Percentiles rank a stretch among this genome's conserved stretches.
phyloP scores from a whole-genome alignment of 169 alveolate species.

The Eimeria maxima region DNA sequence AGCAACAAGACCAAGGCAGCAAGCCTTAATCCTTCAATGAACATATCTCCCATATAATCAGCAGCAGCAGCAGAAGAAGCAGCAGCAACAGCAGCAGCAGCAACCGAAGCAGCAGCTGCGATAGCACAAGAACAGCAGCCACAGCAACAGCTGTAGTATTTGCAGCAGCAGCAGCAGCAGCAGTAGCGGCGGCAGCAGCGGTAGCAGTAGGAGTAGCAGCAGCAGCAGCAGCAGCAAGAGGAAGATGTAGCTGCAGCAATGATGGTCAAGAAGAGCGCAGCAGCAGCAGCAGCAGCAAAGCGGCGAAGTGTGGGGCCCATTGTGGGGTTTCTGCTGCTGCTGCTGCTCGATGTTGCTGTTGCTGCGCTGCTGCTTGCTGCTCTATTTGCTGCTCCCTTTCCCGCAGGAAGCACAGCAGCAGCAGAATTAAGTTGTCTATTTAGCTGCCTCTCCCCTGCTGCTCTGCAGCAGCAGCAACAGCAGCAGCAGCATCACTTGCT shows the following conservation, averaged over 20 bases:
- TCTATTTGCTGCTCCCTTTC: slow-evolving; percentile 21
- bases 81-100: neutral
- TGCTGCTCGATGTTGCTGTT: slow-evolving; percentile 5
- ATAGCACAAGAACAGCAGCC: neutral
- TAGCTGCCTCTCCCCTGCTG: slow-evolving; percentile 26
- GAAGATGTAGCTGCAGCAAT: neutral
- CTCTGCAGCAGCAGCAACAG: neutral
- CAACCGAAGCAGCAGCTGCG: neutral
- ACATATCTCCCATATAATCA: neutral
- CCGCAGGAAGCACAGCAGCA: neutral
- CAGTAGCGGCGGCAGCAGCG: slow-evolving; percentile 1
- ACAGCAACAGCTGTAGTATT: no score
- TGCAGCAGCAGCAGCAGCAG: slow-evolving; percentile 9
- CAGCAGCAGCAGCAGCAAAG: neutral
- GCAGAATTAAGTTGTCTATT: neutral
- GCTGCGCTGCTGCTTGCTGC: slow-evolving; percentile 27
- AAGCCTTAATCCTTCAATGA: neutral
- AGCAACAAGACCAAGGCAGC: no score
- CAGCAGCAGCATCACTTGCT: slow-evolving; percentile 26
- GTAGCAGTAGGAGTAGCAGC: neutral
- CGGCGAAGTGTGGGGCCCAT: neutral
- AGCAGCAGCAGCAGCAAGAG: slow-evolving; percentile 20
- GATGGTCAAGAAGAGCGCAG: neutral
- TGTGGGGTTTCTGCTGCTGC: slow-evolving; percentile 15
- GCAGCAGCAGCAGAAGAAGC: slow-evolving; percentile 29